Evolutionary conservation across 148 eudicot species (phyloP), one percentile per base, ranked within the genome.

Genomic region (Camellia granthamiana): DNA sequence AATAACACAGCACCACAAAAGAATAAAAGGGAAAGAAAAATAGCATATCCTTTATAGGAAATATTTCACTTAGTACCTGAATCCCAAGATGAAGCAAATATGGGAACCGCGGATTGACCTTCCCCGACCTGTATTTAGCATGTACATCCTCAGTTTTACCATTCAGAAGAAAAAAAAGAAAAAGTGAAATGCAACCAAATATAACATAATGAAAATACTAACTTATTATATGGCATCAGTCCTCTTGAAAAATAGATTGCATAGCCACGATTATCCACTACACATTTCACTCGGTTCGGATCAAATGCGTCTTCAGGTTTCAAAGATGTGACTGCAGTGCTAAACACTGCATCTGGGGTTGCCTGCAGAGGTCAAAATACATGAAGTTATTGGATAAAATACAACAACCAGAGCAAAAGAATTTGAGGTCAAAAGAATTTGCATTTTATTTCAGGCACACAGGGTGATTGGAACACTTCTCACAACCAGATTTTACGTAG

Each of bases 181-280:
- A 78, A 7, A 30, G 16, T 42, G 14, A 63, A 77, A 44, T 64
- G 65, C 67, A 10, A 41, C 61, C n/a, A 72, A 41, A 76, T 5
- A 19, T 23, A 42, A 51, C 9, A 51, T 44, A 30, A 56, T 12
- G 75, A 19, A 81, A 68, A 43, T 18, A 86, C 90, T 77, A 75
- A 92, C 97, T 96, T 96, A 88, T 93, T 96, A 75, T 68, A 87
- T 49, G 98, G 99, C 78, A 96, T 90, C 76, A 96, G 86, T 81
- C 98, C 99, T 84, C 98, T 88, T 55, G 98, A 93, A 82, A 96
- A 96, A 81, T 96, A 93, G 47, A 93, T 90, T 74, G 99, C 98
- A 87, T 91, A 96, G 46, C 91, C 98, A 83, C 52, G 85, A 84
- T 90, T 92, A 82, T 96, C 97, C 60, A 93, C 88, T 55, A 96